Conservation (phyloP, 306 rosid genomes). For the Prunus mira region DNA sequence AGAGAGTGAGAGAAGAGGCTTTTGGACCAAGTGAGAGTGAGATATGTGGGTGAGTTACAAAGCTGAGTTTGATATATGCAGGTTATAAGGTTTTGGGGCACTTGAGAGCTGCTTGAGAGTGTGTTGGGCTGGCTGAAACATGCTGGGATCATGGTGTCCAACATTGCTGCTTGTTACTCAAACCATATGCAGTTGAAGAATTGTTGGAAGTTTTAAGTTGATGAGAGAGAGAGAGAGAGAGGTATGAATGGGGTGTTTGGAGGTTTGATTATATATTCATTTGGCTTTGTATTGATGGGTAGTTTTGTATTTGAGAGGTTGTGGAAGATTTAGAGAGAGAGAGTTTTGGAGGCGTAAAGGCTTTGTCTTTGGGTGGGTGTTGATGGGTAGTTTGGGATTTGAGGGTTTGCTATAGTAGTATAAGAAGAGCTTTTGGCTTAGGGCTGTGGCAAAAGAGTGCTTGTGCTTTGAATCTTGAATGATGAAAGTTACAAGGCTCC, state of each 20-base stretch:
- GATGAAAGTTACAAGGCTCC: slow-evolving; percentile 30
- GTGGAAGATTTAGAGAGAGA: background rate
- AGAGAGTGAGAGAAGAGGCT: slow-evolving; percentile 54
- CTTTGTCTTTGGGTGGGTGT: background rate
- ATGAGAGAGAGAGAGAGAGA: background rate
- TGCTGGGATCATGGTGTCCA: slow-evolving; percentile 58
- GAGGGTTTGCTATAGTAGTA: background rate
- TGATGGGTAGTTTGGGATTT: background rate
- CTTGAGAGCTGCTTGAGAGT: slow-evolving; percentile 40
- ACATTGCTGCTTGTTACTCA: slow-evolving; percentile 26
- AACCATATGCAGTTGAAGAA: slow-evolving; percentile 13
- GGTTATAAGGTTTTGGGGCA: slow-evolving; percentile 53
- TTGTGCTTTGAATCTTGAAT: slow-evolving; percentile 25
- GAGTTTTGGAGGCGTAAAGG: background rate
- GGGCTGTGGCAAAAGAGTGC: slow-evolving; percentile 5
- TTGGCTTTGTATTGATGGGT: background rate
- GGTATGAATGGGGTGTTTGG: background rate
- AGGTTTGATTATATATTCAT: background rate
- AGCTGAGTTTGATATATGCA: slow-evolving; percentile 66
- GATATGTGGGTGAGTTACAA: slow-evolving; percentile 45
- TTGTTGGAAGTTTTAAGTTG: background rate
- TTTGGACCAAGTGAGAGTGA: slow-evolving; percentile 73
- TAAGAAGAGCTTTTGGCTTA: slow-evolving; percentile 13
- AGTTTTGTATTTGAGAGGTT: background rate
- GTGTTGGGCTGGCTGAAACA: slow-evolving; percentile 79